phyloP scores from a whole-genome alignment of 2,329 filamentous ascomycete species.

The Thelonectria discophora region DNA sequence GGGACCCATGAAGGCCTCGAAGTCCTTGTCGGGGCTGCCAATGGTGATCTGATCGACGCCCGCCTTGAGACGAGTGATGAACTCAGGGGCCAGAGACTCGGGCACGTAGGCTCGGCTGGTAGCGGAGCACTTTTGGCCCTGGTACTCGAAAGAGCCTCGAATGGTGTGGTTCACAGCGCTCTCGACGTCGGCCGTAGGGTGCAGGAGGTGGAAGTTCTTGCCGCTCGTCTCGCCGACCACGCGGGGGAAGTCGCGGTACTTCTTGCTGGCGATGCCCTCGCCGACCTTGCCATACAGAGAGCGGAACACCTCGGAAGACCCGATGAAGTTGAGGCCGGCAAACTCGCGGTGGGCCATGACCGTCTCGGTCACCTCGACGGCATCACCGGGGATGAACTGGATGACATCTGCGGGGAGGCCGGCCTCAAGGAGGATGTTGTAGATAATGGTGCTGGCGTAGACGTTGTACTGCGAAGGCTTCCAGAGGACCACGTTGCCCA shows the following conservation, averaged over 20 bases:
- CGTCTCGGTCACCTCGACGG: constrained; percentile 80
- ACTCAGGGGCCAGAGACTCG: constrained; percentile 76
- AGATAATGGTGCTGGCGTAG: constrained; percentile 86
- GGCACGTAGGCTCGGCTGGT: constrained; percentile 83
- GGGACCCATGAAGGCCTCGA: constrained; percentile 81
- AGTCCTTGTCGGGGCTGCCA: constrained; percentile 73
- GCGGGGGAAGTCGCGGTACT: constrained; percentile 84
- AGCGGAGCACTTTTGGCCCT: constrained; percentile 91
- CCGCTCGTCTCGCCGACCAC: constrained; percentile 91
- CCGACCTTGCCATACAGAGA: constrained; percentile 88
- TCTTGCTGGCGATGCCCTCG: constrained; percentile 78
- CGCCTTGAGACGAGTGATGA: constrained; percentile 70
- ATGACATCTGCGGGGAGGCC: constrained; percentile 89
- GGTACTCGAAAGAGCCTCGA: constrained; percentile 87
- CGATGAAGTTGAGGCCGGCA: constrained; percentile 92
- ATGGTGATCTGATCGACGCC: constrained; percentile 76
- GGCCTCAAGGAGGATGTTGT: constrained; percentile 90
- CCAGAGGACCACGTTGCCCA: constrained; percentile 96
- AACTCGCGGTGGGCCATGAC: constrained; percentile 82
- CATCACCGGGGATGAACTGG: constrained; percentile 90
- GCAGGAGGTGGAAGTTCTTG: constrained; percentile 92
- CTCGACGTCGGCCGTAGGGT: constrained; percentile 76
- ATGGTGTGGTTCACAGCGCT: constrained; percentile 87
- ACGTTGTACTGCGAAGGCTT: constrained; percentile 91
- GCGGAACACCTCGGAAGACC: constrained; percentile 90